A percentile compares a stretch with the other conserved stretches of the same genome.
Evolutionary conservation across 2,329 filamentous ascomycete genomes (phyloP).

Genomic region (Cercospora sp.): DNA sequence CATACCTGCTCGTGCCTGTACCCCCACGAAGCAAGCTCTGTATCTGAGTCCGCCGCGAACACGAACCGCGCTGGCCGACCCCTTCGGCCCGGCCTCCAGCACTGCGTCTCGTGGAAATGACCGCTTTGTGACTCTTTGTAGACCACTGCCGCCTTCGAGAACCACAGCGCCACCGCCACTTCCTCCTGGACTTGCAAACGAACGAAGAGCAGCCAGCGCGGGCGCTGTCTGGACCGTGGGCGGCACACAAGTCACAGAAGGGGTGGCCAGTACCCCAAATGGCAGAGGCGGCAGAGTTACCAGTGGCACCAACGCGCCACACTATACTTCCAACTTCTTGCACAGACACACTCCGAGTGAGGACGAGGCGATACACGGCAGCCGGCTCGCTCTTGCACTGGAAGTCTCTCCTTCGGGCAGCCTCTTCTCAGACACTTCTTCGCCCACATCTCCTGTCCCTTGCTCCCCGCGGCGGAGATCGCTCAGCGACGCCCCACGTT

Average conservation of each 20-base stretch:
- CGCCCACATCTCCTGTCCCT: constrained; percentile 15
- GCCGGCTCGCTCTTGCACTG: constrained; percentile 75
- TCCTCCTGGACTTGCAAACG: constrained; percentile 4
- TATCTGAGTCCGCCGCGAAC: constrained; percentile 6
- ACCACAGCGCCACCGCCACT: constrained; percentile 6
- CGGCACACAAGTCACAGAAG: constrained; percentile 51
- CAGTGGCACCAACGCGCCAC: constrained; percentile 70
- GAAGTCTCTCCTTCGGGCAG: constrained; percentile 70
- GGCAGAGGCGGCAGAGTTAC: constrained; percentile 65
- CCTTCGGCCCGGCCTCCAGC: constrained; percentile 30
- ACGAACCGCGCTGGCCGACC: constrained; percentile 22
- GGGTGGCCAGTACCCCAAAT: constrained; percentile 50
- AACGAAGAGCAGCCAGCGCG: constrained; percentile 53
- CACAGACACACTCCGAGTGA: constrained; percentile 38
- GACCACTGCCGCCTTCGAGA: constrained; percentile 13
- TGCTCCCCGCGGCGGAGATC: constrained; percentile 16
- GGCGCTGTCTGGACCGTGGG: constrained; percentile 77
- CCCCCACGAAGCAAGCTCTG: constrained; percentile 32
- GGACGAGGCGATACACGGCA: constrained; percentile 59
- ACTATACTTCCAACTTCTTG: constrained; percentile 59
- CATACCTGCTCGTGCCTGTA: constrained; percentile 45
- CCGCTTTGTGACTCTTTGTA: constrained; percentile 28
- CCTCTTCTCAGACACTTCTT: constrained; percentile 57
- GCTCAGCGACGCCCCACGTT: constrained; percentile 13
- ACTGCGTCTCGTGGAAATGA: constrained; percentile 26